phyloP scores from a whole-genome alignment of 179 eudicot genomes.

The Camellia oleifera region DNA sequence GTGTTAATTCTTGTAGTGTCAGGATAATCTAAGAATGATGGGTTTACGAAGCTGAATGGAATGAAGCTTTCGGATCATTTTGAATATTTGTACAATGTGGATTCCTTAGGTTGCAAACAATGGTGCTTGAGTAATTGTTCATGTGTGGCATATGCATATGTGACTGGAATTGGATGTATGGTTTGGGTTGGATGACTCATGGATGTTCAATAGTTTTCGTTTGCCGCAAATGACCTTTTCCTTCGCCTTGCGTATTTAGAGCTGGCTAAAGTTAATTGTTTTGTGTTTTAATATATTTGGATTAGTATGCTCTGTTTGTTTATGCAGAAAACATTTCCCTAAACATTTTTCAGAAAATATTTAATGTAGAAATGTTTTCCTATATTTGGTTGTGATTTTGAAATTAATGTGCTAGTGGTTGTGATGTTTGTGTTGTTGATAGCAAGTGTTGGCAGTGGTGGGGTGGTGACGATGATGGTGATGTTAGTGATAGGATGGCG shows the following conservation, averaged over 20 bases:
- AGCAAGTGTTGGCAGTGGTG: no score
- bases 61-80: slow-evolving; percentile 30
- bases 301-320: no score
- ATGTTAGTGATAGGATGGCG: no score
- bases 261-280: slow-evolving; percentile 11
- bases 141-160: slow-evolving; percentile 33
- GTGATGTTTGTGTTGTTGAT: no score
- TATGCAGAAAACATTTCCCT: no score
- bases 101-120: slow-evolving; percentile 16
- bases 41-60: slow-evolving; percentile 21
- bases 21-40: slow-evolving; percentile 13
- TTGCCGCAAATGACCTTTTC: slow-evolving; percentile 28
- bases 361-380: no score
- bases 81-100: slow-evolving; percentile 2
- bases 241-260: slow-evolving; percentile 32
- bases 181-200: slow-evolving; percentile 30
- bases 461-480: no score
- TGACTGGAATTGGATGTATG: slow-evolving; percentile 30
- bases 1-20: no score
- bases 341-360: no score
- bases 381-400: no score
- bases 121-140: slow-evolving; percentile 37
- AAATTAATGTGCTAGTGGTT: no score
- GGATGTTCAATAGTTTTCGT: slow-evolving; percentile 22
- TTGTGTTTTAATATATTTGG: no score